Percentiles rank a stretch among this genome's conserved stretches.
phyloP scores from a whole-genome alignment of 2,329 filamentous ascomycete genomes.

The Coniochaeta hoffmannii region DNA sequence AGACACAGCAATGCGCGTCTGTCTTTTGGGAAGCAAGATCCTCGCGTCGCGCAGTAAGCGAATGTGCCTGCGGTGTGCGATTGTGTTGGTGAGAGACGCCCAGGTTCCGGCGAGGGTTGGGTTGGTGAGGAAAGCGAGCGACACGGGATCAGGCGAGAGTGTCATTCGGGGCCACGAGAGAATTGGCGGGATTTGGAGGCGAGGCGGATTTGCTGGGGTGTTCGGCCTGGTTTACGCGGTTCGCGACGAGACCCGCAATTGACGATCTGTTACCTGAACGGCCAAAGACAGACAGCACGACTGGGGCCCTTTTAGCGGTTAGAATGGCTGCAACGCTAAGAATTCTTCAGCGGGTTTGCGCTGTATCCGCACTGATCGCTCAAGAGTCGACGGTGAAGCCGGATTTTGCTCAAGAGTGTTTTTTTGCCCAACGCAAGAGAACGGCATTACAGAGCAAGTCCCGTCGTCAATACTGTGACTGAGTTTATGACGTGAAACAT shows the following conservation, averaged over 20 bases:
- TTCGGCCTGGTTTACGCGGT: background rate
- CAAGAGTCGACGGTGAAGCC: too few species aligned
- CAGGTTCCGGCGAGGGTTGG: background rate
- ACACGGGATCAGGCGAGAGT: background rate
- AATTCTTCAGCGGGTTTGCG: too few species aligned
- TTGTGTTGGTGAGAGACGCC: background rate
- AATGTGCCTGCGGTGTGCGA: background rate
- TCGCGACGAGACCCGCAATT: conserved; percentile 1
- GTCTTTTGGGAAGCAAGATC: background rate
- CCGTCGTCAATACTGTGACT: too few species aligned
- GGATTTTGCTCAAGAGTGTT: too few species aligned
- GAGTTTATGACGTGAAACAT: too few species aligned
- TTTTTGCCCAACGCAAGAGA: too few species aligned
- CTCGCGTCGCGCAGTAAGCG: background rate
- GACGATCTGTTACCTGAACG: too few species aligned
- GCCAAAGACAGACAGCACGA: too few species aligned
- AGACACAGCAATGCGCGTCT: conserved; percentile 1
- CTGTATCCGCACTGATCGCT: too few species aligned
- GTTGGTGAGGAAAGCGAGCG: background rate
- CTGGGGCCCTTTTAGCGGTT: too few species aligned
- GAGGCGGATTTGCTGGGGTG: background rate
- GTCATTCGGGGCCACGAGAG: background rate
- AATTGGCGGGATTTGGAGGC: background rate
- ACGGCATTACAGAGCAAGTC: too few species aligned
- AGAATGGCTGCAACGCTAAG: too few species aligned